A percentile compares a stretch with the other conserved stretches of the same genome.
Evolutionary conservation across 768 basidiomycete species (phyloP).

Genomic region (Amanita pseudoporphyria): DNA sequence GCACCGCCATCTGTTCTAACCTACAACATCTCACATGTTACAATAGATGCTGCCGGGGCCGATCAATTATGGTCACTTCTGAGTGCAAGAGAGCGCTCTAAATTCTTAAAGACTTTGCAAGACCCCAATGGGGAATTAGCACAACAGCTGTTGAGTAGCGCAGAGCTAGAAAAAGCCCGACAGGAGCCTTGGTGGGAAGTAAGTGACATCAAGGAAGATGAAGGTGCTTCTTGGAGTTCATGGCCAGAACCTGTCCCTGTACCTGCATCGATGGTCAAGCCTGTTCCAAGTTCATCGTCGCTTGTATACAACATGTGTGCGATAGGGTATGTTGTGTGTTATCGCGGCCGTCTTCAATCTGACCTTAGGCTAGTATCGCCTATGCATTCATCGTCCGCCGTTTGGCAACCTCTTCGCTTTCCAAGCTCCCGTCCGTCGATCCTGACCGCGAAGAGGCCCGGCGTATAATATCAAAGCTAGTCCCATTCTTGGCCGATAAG

Average conservation of each 20-base stretch:
- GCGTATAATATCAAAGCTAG: constrained; percentile 36
- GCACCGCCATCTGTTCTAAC: constrained; percentile 12
- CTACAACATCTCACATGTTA: background rate
- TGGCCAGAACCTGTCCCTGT: constrained; percentile 37
- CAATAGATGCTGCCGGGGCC: constrained; percentile 42
- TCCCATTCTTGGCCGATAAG: constrained; percentile 57
- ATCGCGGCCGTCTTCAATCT: background rate
- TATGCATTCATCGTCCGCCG: constrained; percentile 62
- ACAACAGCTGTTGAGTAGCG: constrained; percentile 47
- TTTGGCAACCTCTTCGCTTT: constrained; percentile 50
- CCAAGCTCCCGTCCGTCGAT: constrained; percentile 26
- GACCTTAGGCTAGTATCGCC: constrained; percentile 37
- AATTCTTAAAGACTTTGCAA: constrained; percentile 47
- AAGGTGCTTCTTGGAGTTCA: constrained; percentile 20
- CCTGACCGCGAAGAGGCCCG: constrained; percentile 38
- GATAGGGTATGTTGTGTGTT: constrained; percentile 44
- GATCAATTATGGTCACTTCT: constrained; percentile 55
- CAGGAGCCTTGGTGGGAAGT: constrained; percentile 70
- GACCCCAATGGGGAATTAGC: constrained; percentile 57
- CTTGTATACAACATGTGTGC: constrained; percentile 64
- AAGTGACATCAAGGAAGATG: constrained; percentile 6
- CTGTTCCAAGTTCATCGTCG: constrained; percentile 25
- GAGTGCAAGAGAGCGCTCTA: constrained; percentile 46
- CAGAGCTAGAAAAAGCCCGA: constrained; percentile 40
- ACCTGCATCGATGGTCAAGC: constrained; percentile 34